phyloP scores from a whole-genome alignment of 1,139 yeast genomes.

The Suhomyces terraborum region DNA sequence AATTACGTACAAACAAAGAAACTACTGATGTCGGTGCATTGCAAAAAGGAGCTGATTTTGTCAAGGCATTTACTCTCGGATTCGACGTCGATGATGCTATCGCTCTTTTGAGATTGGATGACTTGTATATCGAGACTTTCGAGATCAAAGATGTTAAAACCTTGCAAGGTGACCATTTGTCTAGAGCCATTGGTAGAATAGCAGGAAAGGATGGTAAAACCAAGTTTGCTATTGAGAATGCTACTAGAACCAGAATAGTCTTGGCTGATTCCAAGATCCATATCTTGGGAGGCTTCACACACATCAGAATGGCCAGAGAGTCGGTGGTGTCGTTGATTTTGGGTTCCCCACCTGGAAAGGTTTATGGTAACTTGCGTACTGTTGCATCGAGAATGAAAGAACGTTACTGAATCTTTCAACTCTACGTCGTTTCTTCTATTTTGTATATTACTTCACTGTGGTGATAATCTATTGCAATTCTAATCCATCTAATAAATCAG shows the following conservation, averaged over 20 bases:
- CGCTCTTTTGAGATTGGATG: conserved; percentile 90
- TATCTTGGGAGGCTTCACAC: conserved; percentile 94
- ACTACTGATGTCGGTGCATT: conserved; percentile 92
- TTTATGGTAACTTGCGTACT: conserved; percentile 93
- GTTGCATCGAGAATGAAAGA: conserved; percentile 97
- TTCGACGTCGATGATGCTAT: conserved; percentile 97
- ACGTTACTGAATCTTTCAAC: conserved; percentile 58
- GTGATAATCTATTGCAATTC: conserved; percentile 5
- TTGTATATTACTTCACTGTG: conserved; percentile 9
- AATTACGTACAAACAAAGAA: conserved; percentile 73
- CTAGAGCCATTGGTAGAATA: conserved; percentile 98
- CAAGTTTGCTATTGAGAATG: conserved; percentile 96
- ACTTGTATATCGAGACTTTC: conserved; percentile 92
- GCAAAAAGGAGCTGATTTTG: conserved; percentile 96
- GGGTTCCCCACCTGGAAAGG: conserved; percentile 99
- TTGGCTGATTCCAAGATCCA: conserved; percentile 96
- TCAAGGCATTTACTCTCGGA: conserved; percentile 92
- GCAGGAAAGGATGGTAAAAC: conserved; percentile 99
- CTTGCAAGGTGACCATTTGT: conserved; percentile 90
- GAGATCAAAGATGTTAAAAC: conserved; percentile 97
- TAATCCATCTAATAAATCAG: conserved; percentile 32
- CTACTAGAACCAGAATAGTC: conserved; percentile 96
- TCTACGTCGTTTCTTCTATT: conserved; percentile 7
- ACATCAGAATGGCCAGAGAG: conserved; percentile 96
- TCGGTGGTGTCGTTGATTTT: conserved; percentile 91